These are phyloP conservation scores for Violaceomyces palustris DNA, from an alignment of 1,284 basidiomycete species.

Conservation along the genomic window DNA sequence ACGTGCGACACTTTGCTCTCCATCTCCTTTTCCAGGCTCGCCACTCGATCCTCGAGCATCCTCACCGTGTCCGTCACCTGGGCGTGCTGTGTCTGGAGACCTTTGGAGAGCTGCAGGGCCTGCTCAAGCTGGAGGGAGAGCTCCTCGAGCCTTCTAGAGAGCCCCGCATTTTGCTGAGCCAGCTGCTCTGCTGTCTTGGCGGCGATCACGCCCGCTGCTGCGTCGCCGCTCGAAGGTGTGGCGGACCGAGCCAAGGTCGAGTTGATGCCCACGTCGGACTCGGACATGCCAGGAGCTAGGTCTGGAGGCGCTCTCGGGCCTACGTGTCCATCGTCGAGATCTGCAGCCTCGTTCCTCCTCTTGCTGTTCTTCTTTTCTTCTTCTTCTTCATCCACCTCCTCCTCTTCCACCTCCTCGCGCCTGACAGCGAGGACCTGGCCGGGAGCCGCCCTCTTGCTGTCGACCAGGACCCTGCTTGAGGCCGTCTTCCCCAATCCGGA, in stretches of 20 bases:
- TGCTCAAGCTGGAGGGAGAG: constrained; percentile 72
- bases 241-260: no score
- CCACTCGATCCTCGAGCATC: constrained; percentile 63
- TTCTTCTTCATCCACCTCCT: no score
- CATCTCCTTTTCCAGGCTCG: constrained; percentile 54
- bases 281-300: constrained; percentile 15
- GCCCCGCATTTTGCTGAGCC: constrained; percentile 60
- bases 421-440: no score
- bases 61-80: constrained; percentile 74
- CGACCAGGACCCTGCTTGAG: not conserved
- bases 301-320: constrained; percentile 39
- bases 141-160: constrained; percentile 66
- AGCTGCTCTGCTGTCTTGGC: no score
- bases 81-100: constrained; percentile 71
- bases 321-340: constrained; percentile 9
- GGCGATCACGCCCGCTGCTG: no score
- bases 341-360: not conserved
- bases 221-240: no score
- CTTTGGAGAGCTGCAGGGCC: constrained; percentile 68
- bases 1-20: constrained; percentile 22
- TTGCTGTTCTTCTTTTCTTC: not conserved
- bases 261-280: no score
- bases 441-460: not conserved
- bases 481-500: not conserved
- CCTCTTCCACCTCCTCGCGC: not conserved